Base-by-base conservation (phyloP, 2,329 filamentous ascomycete species). In the Aspergillus costaricaensis region DNA sequence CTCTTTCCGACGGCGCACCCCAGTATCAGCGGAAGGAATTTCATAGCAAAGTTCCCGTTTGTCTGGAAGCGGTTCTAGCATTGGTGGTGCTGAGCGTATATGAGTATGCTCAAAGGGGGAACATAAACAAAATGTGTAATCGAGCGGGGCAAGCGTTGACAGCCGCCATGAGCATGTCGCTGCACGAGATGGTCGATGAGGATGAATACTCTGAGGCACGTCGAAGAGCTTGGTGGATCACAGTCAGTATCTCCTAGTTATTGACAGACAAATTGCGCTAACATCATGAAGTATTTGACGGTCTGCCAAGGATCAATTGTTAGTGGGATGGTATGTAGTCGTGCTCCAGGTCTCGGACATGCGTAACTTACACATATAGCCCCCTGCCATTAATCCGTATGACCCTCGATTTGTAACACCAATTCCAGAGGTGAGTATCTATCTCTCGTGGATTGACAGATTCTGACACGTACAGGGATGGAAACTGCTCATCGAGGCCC, bases 261-360 rank as follows among this genome's bases (percentile, higher is more conserved):
- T 10, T 36, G 32, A 8, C 6, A n/a, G 14, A 32, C 17, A 6
- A 32, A 15, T 14, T 27, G 12, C 8, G 39, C 39, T 55, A 17
- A 55, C 19, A 32, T 10, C 25, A 5, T 44, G 3, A 27, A 81
- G 72, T 85, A 84, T 60, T 76, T 83, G 15, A 80, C 77, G 60
- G 78, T 80, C 5, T 83, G 80, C 49, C 82, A 85, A 66, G 80
- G 77, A 10, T 79, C 81, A 1, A 83, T 84, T 58, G 80, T 84
- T 17, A 82, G 79, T 71, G 82, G 81, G 57, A 78, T 77, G 63
- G 80, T 81, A 75, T 62, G 74, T 62, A 54, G 21, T 17, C 10
- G 12, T 19, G 3, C 14, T 6, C 19, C 6, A n/a, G 12, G 12
- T 38, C 17, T 52, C 4, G 1, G n/a, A 14, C 27, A 15, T 23